Evolutionary conservation across 306 rosid genomes (phyloP).

Genomic region (Acacia melanoxylon): DNA sequence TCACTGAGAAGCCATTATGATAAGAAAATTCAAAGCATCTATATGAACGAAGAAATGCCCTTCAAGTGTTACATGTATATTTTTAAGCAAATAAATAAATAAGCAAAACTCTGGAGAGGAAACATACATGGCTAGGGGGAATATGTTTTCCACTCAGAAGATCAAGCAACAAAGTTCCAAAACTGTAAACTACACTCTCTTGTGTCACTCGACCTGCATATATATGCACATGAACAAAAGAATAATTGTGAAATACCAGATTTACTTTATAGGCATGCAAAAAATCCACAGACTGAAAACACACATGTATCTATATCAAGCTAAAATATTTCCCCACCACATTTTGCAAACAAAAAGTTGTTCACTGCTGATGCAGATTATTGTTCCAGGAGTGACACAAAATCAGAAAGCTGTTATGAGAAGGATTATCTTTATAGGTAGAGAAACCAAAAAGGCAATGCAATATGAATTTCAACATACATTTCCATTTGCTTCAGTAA

Average conservation of each 20-base stretch:
- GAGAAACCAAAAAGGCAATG: background rate
- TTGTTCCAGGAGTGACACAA: background rate
- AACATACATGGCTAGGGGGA: slow-evolving; percentile 77
- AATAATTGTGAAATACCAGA: background rate
- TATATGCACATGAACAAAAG: background rate
- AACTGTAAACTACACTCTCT: slow-evolving; percentile 77
- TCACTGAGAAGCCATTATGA: background rate
- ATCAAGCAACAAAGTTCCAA: slow-evolving; percentile 71
- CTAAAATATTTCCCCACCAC: background rate
- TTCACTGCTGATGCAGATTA: background rate
- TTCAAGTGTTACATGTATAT: background rate
- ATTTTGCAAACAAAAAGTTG: background rate
- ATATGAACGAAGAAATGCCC: background rate
- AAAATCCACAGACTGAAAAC: background rate
- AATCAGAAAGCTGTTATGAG: background rate
- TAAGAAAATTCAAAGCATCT: background rate
- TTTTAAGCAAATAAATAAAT: background rate
- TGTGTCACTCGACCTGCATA: slow-evolving; percentile 69
- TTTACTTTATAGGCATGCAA: background rate
- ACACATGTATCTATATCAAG: background rate
- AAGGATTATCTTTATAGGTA: background rate
- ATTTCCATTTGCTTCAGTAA: background rate
- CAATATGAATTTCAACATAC: background rate
- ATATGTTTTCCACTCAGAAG: slow-evolving; percentile 80
- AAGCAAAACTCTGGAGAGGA: background rate